Evolutionary conservation across 352 stramenopile genomes (phyloP), one percentile per base, ranked within the genome.

Genomic region (Globisporangium camurandrum): DNA sequence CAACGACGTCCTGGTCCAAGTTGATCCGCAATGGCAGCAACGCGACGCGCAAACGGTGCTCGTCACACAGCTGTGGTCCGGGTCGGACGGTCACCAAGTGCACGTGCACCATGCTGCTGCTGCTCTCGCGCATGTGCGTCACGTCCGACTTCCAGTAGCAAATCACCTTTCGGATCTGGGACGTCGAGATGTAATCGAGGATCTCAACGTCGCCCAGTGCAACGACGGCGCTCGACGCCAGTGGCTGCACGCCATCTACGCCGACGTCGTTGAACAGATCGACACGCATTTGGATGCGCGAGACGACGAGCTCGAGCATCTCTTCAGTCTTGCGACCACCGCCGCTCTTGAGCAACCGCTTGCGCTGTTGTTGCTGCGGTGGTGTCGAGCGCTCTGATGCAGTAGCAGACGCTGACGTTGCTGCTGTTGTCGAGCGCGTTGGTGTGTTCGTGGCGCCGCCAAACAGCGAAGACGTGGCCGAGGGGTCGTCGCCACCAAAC

Each of bases 111-210:
- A 95, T 89, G 20, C 73, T 85, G 41, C 80, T 95, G n/a, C 76
- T 80, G 31, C 71, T 92, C 55, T 95, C 81, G 17, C 84, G 75
- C 43, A 79, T 79, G 46, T 95, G 84, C 6, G 67, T 83, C 16
- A 71, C 69, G 34, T 93, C 84, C 0, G 77, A 91, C 57, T 95
- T 95, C 84, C 84, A 95, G 59, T 95, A 92, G 62, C 81, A 95
- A 24, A 95, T 76, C 31, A 95, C 86, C 59, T 93, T 95, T 39
- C 84, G 79, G 52, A 95, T 95, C 59, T 93, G 81, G 0, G 84
- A 95, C 0, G 84, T 95, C 3, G 81, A 93, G 54, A 95, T 95
- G 58, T 92, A 95, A 51, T 95, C 84, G 37, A 95, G 54, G 34
- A 95, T 74, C 49, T 93, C 84, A 24, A 95, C 51, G 52, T 95